Evolutionary conservation across 2,329 filamentous ascomycete species (phyloP).

Genomic region (Rasamsonia emersonii): DNA sequence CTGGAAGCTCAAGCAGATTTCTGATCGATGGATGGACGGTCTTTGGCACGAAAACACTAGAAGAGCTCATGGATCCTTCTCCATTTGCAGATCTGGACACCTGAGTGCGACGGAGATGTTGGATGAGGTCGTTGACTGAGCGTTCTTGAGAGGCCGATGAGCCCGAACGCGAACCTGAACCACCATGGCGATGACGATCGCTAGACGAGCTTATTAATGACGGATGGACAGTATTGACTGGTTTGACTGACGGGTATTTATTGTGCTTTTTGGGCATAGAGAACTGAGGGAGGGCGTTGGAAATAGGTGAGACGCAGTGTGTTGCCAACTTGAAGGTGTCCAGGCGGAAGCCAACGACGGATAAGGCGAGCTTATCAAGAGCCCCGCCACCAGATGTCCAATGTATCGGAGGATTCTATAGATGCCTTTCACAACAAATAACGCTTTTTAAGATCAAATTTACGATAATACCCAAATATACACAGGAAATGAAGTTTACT

Average conservation of each 20-base stretch:
- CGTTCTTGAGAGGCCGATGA: conserved; percentile 15
- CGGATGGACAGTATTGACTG: conserved; percentile 31
- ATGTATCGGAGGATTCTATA: too few relatives aligned
- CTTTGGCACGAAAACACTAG: conserved; percentile 18
- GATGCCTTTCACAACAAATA: too few relatives aligned
- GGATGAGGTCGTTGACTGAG: conserved; percentile 41
- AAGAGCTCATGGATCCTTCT: conserved; percentile 10
- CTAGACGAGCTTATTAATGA: conserved; percentile 24
- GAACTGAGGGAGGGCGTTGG: too few relatives aligned
- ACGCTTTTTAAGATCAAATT: too few relatives aligned
- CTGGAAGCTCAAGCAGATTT: conserved; percentile 36
- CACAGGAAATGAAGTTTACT: too few relatives aligned
- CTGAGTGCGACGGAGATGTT: conserved; percentile 38
- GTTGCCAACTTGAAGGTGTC: too few relatives aligned
- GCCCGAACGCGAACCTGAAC: conserved; percentile 10
- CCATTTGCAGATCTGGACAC: conserved; percentile 14
- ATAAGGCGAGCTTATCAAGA: too few relatives aligned
- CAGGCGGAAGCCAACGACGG: too few relatives aligned
- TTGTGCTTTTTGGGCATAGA: conserved; percentile 43
- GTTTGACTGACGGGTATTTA: conserved; percentile 30
- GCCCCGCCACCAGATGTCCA: too few relatives aligned
- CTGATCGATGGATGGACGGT: conserved; percentile 39
- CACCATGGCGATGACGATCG: conserved; percentile 18
- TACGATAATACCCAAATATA: too few relatives aligned
- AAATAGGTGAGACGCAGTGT: too few relatives aligned